Percentiles rank a stretch among this genome's conserved stretches.
These are phyloP conservation scores for Cryphonectria naterciae DNA, from an alignment of 2,329 filamentous ascomycete genomes.

Conservation along the genomic window DNA sequence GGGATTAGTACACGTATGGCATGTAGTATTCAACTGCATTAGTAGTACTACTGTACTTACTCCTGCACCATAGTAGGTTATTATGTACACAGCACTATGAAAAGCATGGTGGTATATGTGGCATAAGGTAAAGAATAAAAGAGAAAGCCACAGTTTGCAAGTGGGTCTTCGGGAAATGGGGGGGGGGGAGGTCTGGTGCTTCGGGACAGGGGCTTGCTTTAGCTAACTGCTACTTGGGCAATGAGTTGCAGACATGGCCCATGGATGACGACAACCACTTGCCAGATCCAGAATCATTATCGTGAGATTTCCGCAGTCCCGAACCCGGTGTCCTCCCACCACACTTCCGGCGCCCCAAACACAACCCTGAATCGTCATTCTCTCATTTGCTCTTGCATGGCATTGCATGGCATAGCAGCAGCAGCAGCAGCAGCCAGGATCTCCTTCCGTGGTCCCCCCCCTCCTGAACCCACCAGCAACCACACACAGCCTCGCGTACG, in stretches of 20 bases:
- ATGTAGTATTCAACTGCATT: neutral
- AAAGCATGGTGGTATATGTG: neutral
- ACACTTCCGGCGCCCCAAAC: constrained; percentile 5
- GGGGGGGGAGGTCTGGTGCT: neutral
- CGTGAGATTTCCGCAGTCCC: neutral
- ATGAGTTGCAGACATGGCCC: neutral
- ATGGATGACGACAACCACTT: constrained; percentile 26
- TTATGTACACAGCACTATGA: neutral
- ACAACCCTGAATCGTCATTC: neutral
- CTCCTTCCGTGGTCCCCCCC: neutral
- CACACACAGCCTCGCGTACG: constrained; percentile 8
- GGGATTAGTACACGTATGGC: constrained; percentile 1
- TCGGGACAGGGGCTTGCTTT: neutral
- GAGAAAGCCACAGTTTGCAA: neutral
- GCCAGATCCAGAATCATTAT: constrained; percentile 11
- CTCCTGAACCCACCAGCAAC: neutral
- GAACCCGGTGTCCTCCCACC: constrained; percentile 12
- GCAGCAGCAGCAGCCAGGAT: neutral
- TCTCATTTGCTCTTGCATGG: neutral
- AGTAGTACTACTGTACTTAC: neutral
- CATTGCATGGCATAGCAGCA: neutral
- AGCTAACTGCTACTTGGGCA: neutral
- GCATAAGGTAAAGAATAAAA: neutral
- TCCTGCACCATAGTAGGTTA: no score
- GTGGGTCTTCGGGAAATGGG: constrained; percentile 26